Conservation (phyloP, 768 basidiomycete genomes). For the Termitomyces sp. region DNA sequence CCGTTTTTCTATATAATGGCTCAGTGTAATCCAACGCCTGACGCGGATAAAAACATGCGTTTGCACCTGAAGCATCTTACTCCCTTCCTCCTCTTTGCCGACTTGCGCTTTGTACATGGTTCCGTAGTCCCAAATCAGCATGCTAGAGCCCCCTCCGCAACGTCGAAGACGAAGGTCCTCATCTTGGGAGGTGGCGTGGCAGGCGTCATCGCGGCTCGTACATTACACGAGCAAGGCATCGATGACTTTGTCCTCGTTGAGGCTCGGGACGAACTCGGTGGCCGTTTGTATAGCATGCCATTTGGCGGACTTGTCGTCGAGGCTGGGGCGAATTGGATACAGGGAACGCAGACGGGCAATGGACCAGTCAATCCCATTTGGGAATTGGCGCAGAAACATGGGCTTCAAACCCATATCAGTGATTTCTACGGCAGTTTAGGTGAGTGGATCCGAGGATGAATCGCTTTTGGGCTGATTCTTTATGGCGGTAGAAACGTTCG, state of each 20-base stretch:
- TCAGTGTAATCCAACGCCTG: too few species aligned
- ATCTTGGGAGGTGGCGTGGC: background rate
- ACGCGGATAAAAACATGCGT: too few species aligned
- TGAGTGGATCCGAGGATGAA: background rate
- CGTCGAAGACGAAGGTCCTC: background rate
- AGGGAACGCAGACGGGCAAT: background rate
- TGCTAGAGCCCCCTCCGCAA: background rate
- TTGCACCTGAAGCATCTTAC: background rate
- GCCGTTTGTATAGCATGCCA: background rate
- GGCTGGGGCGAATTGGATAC: background rate
- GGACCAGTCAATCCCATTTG: background rate
- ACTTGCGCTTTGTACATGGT: background rate
- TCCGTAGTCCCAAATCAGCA: background rate
- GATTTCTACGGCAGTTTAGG: background rate
- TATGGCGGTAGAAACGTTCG: constrained; percentile 40
- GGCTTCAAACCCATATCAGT: background rate
- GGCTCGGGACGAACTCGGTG: background rate
- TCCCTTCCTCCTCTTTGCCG: background rate
- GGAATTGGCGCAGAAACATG: background rate
- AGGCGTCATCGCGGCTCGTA: background rate
- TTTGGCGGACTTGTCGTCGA: background rate
- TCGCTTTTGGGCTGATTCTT: background rate
- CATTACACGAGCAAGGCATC: background rate
- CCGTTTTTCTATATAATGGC: too few species aligned
- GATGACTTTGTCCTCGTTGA: background rate